Percentiles rank a stretch among this genome's conserved stretches.
phyloP scores from a whole-genome alignment of 1,284 basidiomycete genomes.

The Cryptococcus sp. region DNA sequence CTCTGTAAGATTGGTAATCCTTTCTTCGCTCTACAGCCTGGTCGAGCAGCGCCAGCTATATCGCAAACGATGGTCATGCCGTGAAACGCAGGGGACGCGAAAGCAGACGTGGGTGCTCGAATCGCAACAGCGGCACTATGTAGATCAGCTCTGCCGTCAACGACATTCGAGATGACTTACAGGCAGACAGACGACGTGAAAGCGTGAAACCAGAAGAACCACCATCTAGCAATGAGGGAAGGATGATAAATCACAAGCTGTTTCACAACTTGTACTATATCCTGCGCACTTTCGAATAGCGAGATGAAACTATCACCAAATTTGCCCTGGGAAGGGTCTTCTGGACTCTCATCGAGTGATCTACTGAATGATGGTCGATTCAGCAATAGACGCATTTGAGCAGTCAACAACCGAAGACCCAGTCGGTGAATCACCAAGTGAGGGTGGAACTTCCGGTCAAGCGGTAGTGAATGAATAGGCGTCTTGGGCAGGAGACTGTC shows the following conservation, averaged over 20 bases:
- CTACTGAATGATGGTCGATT: slow-evolving; percentile 39
- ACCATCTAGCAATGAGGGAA: slow-evolving; percentile 40
- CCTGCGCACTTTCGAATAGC: slow-evolving; percentile 40
- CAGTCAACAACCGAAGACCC: slow-evolving; percentile 39
- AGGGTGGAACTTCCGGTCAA: slow-evolving; percentile 34
- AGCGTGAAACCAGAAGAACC: slow-evolving; percentile 7
- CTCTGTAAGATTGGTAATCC: slow-evolving; percentile 38
- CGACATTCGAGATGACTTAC: too few relatives aligned
- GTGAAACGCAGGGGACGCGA: slow-evolving; percentile 38
- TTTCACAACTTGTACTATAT: slow-evolving; percentile 45
- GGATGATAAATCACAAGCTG: slow-evolving; percentile 44
- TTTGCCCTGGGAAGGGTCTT: slow-evolving; percentile 27
- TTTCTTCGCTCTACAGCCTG: slow-evolving; percentile 42
- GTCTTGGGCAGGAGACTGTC: slow-evolving; percentile 31
- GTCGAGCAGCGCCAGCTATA: slow-evolving; percentile 37
- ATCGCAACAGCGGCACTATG: slow-evolving; percentile 36
- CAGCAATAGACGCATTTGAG: slow-evolving; percentile 40
- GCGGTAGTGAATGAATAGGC: slow-evolving; percentile 34
- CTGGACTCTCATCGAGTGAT: slow-evolving; percentile 34
- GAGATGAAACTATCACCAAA: slow-evolving; percentile 36
- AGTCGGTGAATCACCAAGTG: slow-evolving; percentile 44
- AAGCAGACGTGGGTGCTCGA: slow-evolving; percentile 38
- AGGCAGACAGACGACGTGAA: slow-evolving; percentile 3
- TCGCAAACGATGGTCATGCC: slow-evolving; percentile 42
- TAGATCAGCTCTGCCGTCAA: slow-evolving; percentile 11